These are phyloP conservation scores for Taphrina communis DNA, from an alignment of 1,139 yeast species.

Conservation along the genomic window DNA sequence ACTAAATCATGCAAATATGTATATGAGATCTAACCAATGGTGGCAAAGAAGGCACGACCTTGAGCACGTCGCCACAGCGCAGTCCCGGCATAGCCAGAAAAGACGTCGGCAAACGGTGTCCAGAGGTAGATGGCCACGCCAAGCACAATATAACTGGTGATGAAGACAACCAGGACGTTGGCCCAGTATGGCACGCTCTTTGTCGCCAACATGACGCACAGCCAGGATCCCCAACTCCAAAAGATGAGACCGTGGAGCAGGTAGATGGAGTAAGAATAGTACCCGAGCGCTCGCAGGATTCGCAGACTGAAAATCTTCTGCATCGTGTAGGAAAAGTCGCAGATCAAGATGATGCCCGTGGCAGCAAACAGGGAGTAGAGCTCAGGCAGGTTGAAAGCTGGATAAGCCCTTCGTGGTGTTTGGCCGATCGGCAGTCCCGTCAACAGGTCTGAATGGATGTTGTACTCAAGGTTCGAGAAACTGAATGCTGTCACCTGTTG, in stretches of 20 bases:
- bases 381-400: constrained; percentile 31
- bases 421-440: constrained; percentile 35
- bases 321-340: constrained; percentile 18
- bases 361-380: constrained; percentile 35
- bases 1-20: too few relatives aligned
- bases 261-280: constrained; percentile 38
- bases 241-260: constrained; percentile 39
- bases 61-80: constrained; percentile 40
- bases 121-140: constrained; percentile 21
- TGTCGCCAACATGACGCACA: constrained; percentile 19
- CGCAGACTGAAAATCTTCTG: constrained; percentile 23
- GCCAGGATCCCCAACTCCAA: constrained; percentile 39
- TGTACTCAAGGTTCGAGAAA: constrained; percentile 23
- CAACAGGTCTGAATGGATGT: constrained; percentile 30
- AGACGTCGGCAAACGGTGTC: constrained; percentile 39
- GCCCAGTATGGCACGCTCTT: constrained; percentile 39
- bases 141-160: constrained; percentile 27
- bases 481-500: constrained; percentile 29
- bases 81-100: constrained; percentile 32
- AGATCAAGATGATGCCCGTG: constrained; percentile 25
- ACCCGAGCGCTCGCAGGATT: constrained; percentile 35
- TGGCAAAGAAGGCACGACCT: constrained; percentile 36
- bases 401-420: constrained; percentile 17
- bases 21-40: constrained; percentile 19
- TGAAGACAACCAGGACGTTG: constrained; percentile 28